Percentiles rank a stretch among this genome's conserved stretches.
Conservation (phyloP, 805 yeast species). For the Candida orba region DNA sequence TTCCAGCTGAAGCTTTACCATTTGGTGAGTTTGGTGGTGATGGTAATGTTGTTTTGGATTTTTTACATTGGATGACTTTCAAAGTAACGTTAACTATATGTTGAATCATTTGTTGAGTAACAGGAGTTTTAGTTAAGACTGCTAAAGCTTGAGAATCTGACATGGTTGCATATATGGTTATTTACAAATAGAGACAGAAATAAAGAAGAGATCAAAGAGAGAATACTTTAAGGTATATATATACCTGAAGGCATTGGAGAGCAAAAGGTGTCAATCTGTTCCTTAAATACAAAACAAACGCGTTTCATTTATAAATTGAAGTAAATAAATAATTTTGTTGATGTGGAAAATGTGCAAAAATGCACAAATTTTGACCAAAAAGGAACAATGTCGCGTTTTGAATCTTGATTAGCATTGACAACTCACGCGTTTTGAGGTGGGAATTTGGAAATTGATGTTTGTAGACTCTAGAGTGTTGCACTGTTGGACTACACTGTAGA, state of each 20-base stretch:
- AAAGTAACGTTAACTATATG: conserved; percentile 59
- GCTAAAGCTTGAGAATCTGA: conserved; percentile 50
- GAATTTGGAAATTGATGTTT: no score
- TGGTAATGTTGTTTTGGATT: conserved; percentile 25
- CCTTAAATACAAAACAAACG: not conserved
- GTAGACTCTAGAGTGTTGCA: no score
- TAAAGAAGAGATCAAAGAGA: not conserved
- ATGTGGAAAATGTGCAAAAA: not conserved
- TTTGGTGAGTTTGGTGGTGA: conserved; percentile 30
- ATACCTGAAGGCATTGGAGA: not conserved
- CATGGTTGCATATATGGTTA: conserved; percentile 22
- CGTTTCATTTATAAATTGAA: conserved; percentile 1
- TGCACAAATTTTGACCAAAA: not conserved
- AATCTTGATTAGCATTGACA: not conserved
- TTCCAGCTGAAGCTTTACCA: conserved; percentile 3
- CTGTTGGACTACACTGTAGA: no score
- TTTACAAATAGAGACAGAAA: not conserved
- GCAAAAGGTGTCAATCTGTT: conserved; percentile 1
- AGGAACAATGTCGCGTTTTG: not conserved
- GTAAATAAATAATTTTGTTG: not conserved
- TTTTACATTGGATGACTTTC: conserved; percentile 58
- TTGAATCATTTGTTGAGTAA: conserved; percentile 68
- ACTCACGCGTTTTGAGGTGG: no score
- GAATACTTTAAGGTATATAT: not conserved
- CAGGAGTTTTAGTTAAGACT: conserved; percentile 55